A percentile compares a stretch with the other conserved stretches of the same genome.
phyloP scores from a whole-genome alignment of 768 basidiomycete genomes.

The Hydnum rufescens region DNA sequence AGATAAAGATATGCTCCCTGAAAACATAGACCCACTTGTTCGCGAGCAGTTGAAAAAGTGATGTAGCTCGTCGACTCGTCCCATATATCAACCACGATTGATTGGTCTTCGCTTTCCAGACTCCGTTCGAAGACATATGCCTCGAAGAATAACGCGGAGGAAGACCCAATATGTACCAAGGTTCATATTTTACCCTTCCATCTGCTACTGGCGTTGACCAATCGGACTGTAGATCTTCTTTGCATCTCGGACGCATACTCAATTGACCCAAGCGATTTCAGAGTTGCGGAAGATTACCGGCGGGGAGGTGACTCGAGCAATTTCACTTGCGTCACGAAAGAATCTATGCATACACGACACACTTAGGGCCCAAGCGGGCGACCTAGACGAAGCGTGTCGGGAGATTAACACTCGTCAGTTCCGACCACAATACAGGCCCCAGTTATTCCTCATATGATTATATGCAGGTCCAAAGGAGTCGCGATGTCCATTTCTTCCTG shows the following conservation, averaged over 20 bases:
- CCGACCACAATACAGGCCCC: background rate
- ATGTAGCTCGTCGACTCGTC: no score
- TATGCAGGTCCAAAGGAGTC: slow-evolving; percentile 23
- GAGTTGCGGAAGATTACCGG: slow-evolving; percentile 54
- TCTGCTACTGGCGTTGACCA: background rate
- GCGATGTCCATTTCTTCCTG: slow-evolving; percentile 61
- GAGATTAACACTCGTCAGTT: slow-evolving; percentile 50
- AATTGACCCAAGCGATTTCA: slow-evolving; percentile 74
- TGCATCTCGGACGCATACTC: slow-evolving; percentile 90
- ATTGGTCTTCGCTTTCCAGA: no score
- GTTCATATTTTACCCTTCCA: slow-evolving; percentile 1
- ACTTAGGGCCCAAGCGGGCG: slow-evolving; percentile 34
- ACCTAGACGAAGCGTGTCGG: slow-evolving; percentile 77
- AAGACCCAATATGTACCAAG: slow-evolving; percentile 41
- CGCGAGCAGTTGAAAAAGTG: slow-evolving; percentile 66
- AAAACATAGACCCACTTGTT: slow-evolving; percentile 58
- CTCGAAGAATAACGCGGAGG: slow-evolving; percentile 12
- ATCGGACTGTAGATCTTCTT: slow-evolving; percentile 49
- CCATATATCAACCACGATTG: no score
- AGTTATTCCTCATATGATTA: background rate
- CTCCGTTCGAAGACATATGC: no score
- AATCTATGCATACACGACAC: slow-evolving; percentile 85
- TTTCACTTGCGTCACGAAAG: slow-evolving; percentile 78
- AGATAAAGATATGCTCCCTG: slow-evolving; percentile 9
- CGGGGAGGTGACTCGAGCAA: slow-evolving; percentile 29